A percentile compares a stretch with the other conserved stretches of the same genome.
Evolutionary conservation across 2,329 filamentous ascomycete species (phyloP).

Genomic region (Uncinocarpus reesii): DNA sequence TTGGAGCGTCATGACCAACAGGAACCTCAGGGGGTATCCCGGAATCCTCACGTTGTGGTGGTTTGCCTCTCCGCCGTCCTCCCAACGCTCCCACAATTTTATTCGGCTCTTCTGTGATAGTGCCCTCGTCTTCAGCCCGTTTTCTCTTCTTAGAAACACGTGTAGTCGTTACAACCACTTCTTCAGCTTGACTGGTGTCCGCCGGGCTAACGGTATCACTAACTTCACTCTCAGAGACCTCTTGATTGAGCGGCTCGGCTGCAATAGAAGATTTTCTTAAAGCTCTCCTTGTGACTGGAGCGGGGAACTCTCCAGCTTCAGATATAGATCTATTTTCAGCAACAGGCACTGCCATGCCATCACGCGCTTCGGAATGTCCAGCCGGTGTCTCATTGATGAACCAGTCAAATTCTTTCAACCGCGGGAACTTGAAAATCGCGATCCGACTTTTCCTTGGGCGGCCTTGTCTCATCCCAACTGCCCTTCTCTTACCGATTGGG

Average conservation of each 20-base stretch:
- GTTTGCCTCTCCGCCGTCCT: conserved; percentile 13
- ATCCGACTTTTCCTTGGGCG: conserved; percentile 33
- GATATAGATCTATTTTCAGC: too few relatives aligned
- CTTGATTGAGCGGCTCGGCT: too few relatives aligned
- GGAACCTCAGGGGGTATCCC: background rate
- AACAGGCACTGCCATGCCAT: too few relatives aligned
- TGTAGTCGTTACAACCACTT: background rate
- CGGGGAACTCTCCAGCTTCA: too few relatives aligned
- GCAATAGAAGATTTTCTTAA: too few relatives aligned
- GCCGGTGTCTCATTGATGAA: conserved; percentile 19
- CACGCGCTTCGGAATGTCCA: background rate
- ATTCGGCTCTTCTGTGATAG: background rate
- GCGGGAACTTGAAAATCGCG: conserved; percentile 31
- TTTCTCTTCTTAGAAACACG: conserved; percentile 5
- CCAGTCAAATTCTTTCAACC: conserved; percentile 29
- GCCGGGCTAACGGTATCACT: too few relatives aligned
- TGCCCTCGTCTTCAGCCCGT: background rate
- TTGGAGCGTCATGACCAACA: background rate
- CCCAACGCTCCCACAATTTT: background rate
- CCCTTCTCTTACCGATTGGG: conserved; percentile 29
- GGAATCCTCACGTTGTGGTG: too few relatives aligned
- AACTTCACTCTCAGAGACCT: too few relatives aligned
- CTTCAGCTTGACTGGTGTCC: too few relatives aligned
- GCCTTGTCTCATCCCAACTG: conserved; percentile 30
- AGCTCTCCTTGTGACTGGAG: too few relatives aligned